A percentile compares a stretch with the other conserved stretches of the same genome.
Evolutionary conservation across 257 asterid species (phyloP).

Genomic region (Primulina huaijiensis): DNA sequence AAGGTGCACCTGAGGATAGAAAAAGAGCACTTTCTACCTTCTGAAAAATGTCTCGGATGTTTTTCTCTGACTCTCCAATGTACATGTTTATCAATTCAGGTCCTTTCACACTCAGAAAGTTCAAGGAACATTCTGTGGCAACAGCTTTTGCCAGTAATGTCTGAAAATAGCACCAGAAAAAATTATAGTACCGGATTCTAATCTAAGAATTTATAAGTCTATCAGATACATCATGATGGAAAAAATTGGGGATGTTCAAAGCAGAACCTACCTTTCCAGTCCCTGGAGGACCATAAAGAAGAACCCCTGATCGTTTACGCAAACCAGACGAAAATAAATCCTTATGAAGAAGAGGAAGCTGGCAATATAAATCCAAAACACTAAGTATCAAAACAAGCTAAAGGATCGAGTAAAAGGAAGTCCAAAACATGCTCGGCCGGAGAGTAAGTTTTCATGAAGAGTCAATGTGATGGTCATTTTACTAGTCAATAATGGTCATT

Average conservation of each 20-base stretch:
- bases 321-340: slow-evolving; percentile 95
- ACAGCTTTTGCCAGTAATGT: slow-evolving; percentile 96
- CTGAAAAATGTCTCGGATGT: slow-evolving; percentile 88
- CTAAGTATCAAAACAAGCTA: slow-evolving; percentile 19
- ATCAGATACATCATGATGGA: slow-evolving; percentile 3
- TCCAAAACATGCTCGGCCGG: background rate
- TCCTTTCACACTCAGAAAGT: slow-evolving; percentile 93
- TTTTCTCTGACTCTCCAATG: slow-evolving; percentile 98
- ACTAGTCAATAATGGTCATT: no score
- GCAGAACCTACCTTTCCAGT: slow-evolving; percentile 80
- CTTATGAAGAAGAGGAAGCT: slow-evolving; percentile 95
- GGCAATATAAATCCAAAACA: slow-evolving; percentile 32
- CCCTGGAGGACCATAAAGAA: slow-evolving; percentile 98
- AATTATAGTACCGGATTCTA: slow-evolving; percentile 20
- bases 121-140: slow-evolving; percentile 96
- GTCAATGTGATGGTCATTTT: background rate
- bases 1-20: slow-evolving; percentile 5
- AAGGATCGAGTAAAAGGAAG: slow-evolving; percentile 13
- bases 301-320: slow-evolving; percentile 97
- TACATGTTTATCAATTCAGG: slow-evolving; percentile 98
- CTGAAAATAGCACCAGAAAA: slow-evolving; percentile 44
- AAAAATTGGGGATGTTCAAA: slow-evolving; percentile 11
- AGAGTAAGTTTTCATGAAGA: background rate
- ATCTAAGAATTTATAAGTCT: slow-evolving; percentile 7
- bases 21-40: slow-evolving; percentile 49